These are phyloP conservation scores for Friedmanniomyces endolithicus DNA, from an alignment of 495 filamentous ascomycete species.

Conservation along the genomic window DNA sequence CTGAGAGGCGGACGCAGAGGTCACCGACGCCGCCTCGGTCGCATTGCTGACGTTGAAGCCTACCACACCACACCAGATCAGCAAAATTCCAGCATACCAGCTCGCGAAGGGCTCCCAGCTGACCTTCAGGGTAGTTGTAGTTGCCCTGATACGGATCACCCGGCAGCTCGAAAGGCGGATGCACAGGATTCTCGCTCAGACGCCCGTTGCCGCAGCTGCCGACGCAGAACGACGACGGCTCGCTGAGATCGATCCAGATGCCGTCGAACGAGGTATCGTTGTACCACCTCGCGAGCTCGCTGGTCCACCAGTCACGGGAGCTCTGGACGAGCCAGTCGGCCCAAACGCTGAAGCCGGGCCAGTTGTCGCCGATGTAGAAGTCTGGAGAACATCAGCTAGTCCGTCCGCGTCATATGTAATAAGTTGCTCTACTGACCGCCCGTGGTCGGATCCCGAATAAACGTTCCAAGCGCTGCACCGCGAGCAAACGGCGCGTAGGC, in stretches of 20 bases:
- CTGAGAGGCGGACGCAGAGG: conserved; percentile 3
- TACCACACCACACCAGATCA: background rate
- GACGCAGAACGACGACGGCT: conserved; percentile 54
- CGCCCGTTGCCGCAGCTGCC: conserved; percentile 56
- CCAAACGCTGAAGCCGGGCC: conserved; percentile 17
- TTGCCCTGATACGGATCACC: conserved; percentile 40
- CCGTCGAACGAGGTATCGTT: conserved; percentile 16
- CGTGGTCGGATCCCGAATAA: conserved; percentile 9
- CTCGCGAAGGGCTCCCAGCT: no score
- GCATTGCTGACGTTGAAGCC: conserved; percentile 18
- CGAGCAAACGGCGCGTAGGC: conserved; percentile 11
- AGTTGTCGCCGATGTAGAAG: conserved; percentile 12
- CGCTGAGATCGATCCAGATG: conserved; percentile 22
- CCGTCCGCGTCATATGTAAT: background rate
- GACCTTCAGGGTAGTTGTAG: conserved; percentile 13
- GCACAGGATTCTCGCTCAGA: conserved; percentile 49
- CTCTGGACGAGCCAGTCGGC: conserved; percentile 11
- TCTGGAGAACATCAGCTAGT: background rate
- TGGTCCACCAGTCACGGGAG: conserved; percentile 16
- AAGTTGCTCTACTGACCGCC: background rate
- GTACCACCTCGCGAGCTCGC: conserved; percentile 6
- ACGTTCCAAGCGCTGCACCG: conserved; percentile 8
- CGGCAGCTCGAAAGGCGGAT: conserved; percentile 49
- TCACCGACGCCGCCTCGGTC: conserved; percentile 14
- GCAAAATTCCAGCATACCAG: no score